Evolutionary conservation across 192 early-diverging fungal genomes (phyloP), one percentile per base, ranked within the genome.

Genomic region (Rhizophagus clarus): DNA sequence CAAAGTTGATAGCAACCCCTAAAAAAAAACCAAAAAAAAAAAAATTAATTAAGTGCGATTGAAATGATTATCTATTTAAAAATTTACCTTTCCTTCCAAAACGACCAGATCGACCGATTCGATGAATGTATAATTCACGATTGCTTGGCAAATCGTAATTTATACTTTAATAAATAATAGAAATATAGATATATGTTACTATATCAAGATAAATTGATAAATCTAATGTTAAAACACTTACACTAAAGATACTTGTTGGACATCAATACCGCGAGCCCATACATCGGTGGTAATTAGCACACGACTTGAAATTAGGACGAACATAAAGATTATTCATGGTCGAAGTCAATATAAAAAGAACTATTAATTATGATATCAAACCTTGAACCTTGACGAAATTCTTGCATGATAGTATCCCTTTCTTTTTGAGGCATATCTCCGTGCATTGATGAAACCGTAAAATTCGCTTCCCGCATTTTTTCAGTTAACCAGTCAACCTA

Each of bases 391-490:
- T 95, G 94, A 34, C 98, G 90, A 88, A 99, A 99, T 82, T 97
- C 96, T 71, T 93, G 89, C 98, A 99, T 99, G 72, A 99, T 97
- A 24, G 94, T 92, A 81, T 98, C 97, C 81, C 98, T 93, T 81
- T 98, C 96, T 83, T 96, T 95, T 85, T 98, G 97, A 45, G 95
- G 93, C 98, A 99, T 99, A 74, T 99, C 98, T 84, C 97, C 98
- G 85, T 99, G 98, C 98, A 99, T 98, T 20, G 98, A 90, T 9
- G 97, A 95, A 3, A 99, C 97, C 11, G 98, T 98, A 81, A 99
- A 99, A 81, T 98, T 96, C n/a, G 94, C 93, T 68, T 94, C 94
- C 72, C 95, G 90, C 95, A 99, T 96, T 84, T 98, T 96, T 72
- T 93, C 93, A 31, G 98, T 95, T 68, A 99, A 88, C 96, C 96